A percentile compares a stretch with the other conserved stretches of the same genome.
phyloP scores from a whole-genome alignment of 495 filamentous ascomycete species.

The Parachaetomium inaequale region DNA sequence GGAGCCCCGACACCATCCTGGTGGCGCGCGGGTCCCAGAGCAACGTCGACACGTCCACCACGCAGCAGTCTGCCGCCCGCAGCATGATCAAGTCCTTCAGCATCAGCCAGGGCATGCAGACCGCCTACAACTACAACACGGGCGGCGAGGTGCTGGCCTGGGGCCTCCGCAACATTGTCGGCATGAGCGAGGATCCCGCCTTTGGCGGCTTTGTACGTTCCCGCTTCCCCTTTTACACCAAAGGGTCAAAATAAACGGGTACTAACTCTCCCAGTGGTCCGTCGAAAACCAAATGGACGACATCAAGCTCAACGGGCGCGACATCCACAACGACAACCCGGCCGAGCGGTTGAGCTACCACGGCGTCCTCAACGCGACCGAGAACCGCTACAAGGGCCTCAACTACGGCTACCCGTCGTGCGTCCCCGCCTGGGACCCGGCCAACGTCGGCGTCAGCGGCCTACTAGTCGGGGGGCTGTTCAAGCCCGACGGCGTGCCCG shows the following conservation, averaged over 20 bases:
- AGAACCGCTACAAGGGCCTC: constrained; percentile 35
- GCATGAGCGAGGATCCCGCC: constrained; percentile 56
- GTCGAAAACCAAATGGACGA: constrained; percentile 68
- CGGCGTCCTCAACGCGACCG: constrained; percentile 52
- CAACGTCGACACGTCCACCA: constrained; percentile 55
- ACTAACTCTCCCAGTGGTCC: constrained; percentile 44
- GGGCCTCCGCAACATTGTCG: constrained; percentile 66
- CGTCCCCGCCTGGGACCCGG: constrained; percentile 55
- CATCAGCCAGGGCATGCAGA: constrained; percentile 36
- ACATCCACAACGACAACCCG: constrained; percentile 63
- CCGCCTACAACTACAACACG: constrained; percentile 42
- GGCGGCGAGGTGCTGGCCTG: constrained; percentile 57
- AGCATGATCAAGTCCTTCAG: constrained; percentile 60
- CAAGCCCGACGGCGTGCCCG: constrained; percentile 33
- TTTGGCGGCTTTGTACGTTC: constrained; percentile 48
- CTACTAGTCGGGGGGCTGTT: constrained; percentile 49
- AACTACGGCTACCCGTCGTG: constrained; percentile 64
- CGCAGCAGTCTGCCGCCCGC: constrained; percentile 43
- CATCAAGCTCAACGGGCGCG: constrained; percentile 47
- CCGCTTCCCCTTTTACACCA: background rate
- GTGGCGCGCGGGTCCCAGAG: constrained; percentile 55
- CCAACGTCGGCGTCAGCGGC: constrained; percentile 34
- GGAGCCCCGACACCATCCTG: constrained; percentile 47
- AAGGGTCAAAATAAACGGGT: background rate
- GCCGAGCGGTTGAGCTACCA: constrained; percentile 68